Evolutionary conservation across 1,284 basidiomycete species (phyloP).

Genomic region (Trichosporon inkin): DNA sequence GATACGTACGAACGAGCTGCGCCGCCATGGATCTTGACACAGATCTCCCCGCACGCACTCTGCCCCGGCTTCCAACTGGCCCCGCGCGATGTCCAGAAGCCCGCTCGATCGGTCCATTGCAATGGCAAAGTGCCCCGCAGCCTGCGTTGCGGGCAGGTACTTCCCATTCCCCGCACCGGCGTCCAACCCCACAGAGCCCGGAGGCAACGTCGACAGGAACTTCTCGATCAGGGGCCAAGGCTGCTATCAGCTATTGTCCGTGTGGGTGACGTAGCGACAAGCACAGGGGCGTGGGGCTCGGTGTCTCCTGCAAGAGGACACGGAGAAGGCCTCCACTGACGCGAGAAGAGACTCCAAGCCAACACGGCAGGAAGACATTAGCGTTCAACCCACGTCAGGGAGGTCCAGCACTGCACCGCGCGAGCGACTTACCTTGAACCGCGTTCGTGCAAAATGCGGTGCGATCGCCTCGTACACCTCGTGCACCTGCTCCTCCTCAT

Average conservation of each 20-base stretch:
- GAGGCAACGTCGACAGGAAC: constrained; percentile 70
- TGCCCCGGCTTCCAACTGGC: constrained; percentile 43
- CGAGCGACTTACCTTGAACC: constrained; percentile 73
- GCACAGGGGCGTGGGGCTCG: no score
- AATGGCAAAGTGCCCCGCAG: constrained; percentile 57
- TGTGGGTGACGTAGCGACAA: no score
- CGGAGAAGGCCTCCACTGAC: not conserved
- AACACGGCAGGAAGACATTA: no score
- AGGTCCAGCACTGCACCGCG: constrained; percentile 12
- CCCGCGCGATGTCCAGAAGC: constrained; percentile 68
- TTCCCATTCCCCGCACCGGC: constrained; percentile 97
- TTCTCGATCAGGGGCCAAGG: constrained; percentile 89
- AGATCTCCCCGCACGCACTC: constrained; percentile 59
- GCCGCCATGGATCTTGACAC: constrained; percentile 62
- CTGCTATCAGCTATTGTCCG: constrained; percentile 52
- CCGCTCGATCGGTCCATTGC: constrained; percentile 77
- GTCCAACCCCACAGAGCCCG: constrained; percentile 82
- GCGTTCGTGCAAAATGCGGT: constrained; percentile 82
- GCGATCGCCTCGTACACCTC: constrained; percentile 86
- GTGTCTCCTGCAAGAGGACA: not conserved
- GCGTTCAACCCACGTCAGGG: not conserved
- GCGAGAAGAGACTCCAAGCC: no score
- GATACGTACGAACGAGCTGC: constrained; percentile 67
- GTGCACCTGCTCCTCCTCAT: constrained; percentile 59
- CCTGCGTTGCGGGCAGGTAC: constrained; percentile 65